Evolutionary conservation across 345 rosid genomes (phyloP), one percentile per base, ranked within the genome.

Genomic region (Trapa bicornis): DNA sequence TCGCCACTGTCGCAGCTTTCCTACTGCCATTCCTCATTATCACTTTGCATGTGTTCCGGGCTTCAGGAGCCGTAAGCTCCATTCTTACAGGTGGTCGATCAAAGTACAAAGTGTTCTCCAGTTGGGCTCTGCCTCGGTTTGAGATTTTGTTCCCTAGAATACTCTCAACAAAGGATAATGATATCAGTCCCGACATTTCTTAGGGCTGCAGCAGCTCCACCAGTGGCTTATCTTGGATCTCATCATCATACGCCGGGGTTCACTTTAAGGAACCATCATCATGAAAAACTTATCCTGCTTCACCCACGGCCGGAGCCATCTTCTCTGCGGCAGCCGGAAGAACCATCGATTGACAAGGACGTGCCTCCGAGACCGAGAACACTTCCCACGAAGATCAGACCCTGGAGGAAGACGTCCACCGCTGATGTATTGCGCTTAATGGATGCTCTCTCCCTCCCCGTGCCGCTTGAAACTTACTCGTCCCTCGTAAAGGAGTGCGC

Each of bases 401-500:
- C 39, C 48, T 36, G 6, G 41, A 42, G 29, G 54, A 70, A 58
- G 41, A 17, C 63, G 69, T 71, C 79, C 6, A 70, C 74, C 52
- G 53, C 82, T 13, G 89, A 84, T 41, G 72, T 89, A 35, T 67
- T 85, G 50, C 76, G 82, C 48, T 37, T 89, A 62, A 74, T 87
- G 83, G 86, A 83, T 67, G 64, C 76, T 67, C 86, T 87, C 41
- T 60, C 72, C 69, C 72, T 80, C 2, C 83, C 89, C 15, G 70
- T 83, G 35, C 64, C 83, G 62, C 73, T 69, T 56, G 94, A 87
- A 29, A 36, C 83, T 6, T 87, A 84, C 80, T 54, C 82, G 72
- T 78, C 78, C 61, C 84, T 89, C 29, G 73, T 83, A 65, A 84
- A 80, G 69, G 91, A 87, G 75, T 84, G 88, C 76, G 77, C 88